A percentile compares a stretch with the other conserved stretches of the same genome.
Conservation (phyloP, 164 flowering plant species). For the Vitis labrusca region DNA sequence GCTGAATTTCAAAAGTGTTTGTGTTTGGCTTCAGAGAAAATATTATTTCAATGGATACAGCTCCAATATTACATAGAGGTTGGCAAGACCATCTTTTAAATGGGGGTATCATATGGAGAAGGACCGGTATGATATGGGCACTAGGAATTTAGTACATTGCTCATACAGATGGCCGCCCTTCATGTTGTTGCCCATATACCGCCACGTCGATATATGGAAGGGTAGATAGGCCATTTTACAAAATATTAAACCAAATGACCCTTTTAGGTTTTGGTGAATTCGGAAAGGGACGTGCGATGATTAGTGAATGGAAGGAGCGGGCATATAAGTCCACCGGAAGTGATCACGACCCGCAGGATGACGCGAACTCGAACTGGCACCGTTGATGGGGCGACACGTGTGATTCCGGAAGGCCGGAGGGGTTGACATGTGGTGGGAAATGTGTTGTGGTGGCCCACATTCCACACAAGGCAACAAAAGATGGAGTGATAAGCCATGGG, state of each 20-base stretch:
- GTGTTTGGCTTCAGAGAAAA: neutral
- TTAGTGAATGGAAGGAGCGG: neutral
- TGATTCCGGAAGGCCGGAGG: neutral
- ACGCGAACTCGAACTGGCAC: conserved; percentile 15
- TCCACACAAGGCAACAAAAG: conserved; percentile 29
- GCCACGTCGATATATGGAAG: neutral
- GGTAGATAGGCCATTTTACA: neutral
- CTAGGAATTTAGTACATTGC: neutral
- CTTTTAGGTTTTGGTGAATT: too few relatives aligned
- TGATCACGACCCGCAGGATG: neutral
- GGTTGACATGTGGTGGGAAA: conserved; percentile 30
- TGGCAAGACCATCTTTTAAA: conserved; percentile 14
- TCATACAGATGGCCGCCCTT: neutral
- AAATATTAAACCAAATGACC: neutral
- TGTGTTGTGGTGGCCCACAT: conserved; percentile 31
- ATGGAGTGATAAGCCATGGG: conserved; percentile 24
- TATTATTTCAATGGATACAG: neutral
- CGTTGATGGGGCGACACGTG: conserved; percentile 32
- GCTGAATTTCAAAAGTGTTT: neutral
- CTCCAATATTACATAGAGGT: conserved; percentile 10
- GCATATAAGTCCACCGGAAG: too few relatives aligned
- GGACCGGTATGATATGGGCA: neutral
- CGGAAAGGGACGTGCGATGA: neutral
- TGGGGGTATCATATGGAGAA: neutral
- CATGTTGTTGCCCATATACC: too few relatives aligned